A percentile compares a stretch with the other conserved stretches of the same genome.
Conservation (phyloP, 495 filamentous ascomycete species). For the Penicillium atrosanguineum region DNA sequence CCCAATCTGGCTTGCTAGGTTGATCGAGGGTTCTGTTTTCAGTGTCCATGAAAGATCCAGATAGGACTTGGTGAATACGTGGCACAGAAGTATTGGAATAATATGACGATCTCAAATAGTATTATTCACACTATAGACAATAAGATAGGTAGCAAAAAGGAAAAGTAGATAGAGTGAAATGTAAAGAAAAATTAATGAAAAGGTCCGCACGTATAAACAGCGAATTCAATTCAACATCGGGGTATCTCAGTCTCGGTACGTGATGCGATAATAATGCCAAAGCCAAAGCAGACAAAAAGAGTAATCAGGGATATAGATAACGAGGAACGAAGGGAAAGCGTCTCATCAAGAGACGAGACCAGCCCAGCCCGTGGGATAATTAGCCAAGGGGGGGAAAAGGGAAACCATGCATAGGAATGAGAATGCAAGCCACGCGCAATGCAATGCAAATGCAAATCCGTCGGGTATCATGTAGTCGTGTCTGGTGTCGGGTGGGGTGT, state of each 20-base stretch:
- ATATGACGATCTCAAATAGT: not conserved
- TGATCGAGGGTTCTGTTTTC: no score
- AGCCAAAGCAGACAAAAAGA: not conserved
- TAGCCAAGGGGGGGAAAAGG: not conserved
- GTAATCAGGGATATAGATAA: not conserved
- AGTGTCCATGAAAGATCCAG: not conserved
- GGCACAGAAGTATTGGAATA: not conserved
- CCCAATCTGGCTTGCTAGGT: no score
- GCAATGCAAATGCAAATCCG: slow-evolving; percentile 15
- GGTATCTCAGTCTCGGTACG: slow-evolving; percentile 15
- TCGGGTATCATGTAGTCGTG: slow-evolving; percentile 5
- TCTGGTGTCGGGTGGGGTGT: not conserved
- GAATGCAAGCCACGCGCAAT: slow-evolving; percentile 10
- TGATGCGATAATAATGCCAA: slow-evolving; percentile 4
- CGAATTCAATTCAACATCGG: slow-evolving; percentile 5
- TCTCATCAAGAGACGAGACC: not conserved
- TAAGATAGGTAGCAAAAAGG: not conserved
- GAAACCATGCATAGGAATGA: not conserved
- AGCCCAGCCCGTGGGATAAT: not conserved
- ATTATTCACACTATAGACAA: not conserved
- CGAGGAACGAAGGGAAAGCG: not conserved
- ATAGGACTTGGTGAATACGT: not conserved
- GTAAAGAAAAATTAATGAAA: not conserved
- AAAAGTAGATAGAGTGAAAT: not conserved
- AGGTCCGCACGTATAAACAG: not conserved